Conservation (phyloP, 176 grass and related monocot genomes). For the Aechmea fasciata region DNA sequence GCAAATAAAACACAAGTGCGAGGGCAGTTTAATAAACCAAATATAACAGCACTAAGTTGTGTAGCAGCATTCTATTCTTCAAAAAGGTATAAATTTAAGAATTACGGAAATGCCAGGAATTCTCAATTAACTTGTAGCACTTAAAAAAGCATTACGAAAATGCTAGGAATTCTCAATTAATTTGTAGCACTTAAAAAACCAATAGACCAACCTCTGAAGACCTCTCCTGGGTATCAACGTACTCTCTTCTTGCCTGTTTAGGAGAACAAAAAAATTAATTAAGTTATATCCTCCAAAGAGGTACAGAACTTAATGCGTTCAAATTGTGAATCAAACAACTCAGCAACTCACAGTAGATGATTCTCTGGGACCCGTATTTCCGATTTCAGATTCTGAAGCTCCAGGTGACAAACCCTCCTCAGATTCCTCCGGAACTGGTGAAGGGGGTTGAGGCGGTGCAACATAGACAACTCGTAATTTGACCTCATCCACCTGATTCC, state of each 20-base stretch:
- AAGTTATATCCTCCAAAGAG: neutral
- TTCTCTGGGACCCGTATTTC: neutral
- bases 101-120: no score
- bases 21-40: no score
- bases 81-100: no score
- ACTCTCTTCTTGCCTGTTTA: neutral
- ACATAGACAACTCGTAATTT: slow-evolving; percentile 23
- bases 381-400: neutral
- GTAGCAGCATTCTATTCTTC: no score
- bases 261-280: neutral
- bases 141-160: no score
- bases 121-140: no score
- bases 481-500: slow-evolving; percentile 35
- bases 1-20: no score
- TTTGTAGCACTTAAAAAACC: no score
- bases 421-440: slow-evolving; percentile 4
- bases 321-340: neutral
- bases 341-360: slow-evolving; percentile 1
- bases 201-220: neutral
- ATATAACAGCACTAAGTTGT: no score
- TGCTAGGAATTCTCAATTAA: no score
- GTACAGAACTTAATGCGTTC: neutral
- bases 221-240: neutral
- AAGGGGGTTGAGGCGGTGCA: slow-evolving; percentile 1
- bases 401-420: slow-evolving; percentile 8